Base-by-base conservation (phyloP, 139 green algal species). In the Microglena sp. region DNA sequence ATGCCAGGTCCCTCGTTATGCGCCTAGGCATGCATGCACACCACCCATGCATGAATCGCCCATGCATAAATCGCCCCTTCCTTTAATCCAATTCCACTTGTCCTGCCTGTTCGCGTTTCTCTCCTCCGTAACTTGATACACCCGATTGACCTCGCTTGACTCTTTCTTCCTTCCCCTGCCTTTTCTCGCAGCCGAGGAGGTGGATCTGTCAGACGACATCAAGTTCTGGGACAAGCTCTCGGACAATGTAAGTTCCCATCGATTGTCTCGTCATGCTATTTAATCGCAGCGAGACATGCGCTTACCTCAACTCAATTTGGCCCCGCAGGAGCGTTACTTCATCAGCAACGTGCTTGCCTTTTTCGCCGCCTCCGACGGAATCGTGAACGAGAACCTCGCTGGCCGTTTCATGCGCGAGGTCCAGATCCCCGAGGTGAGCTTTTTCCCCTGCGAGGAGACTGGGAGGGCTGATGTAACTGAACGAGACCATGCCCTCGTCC, bases 251-350 rank as follows among this genome's bases (percentile, higher is more conserved):
- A n/a, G n/a, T 43, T 3, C 50, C 45, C 29, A 32, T 5, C 45
- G 28, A 5, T 32, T 5, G 28, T 56, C 4, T 56, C 5, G n/a
- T 4, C 45, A 4, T 56, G n/a, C 28, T 7, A 5, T 56, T 58
- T 30, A 22, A 28, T 18, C 50, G 31, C 27, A 27, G 27, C 22
- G 22, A 4, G 2, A 58, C 21, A 31, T 28, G n/a, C 6, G 45
- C 31, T 34, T 5, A 22, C 4, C 32, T 7, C 24, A 26, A 71
- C 55, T 22, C 36, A 43, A 65, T 3, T n/a, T n/a, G n/a, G n/a
- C n/a, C n/a, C n/a, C n/a, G n/a, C n/a, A n/a, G n/a, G 94, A 99
- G 84, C 68, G 76, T 66, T 88, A 96, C 77, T 99, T 99, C 77
- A 87, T 99, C 64, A 91, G 83, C 44, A 85, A 97, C 71, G 75